Evolutionary conservation across 768 basidiomycete genomes (phyloP), one percentile per base, ranked within the genome.

Genomic region (Kwoniella mangroviensis): DNA sequence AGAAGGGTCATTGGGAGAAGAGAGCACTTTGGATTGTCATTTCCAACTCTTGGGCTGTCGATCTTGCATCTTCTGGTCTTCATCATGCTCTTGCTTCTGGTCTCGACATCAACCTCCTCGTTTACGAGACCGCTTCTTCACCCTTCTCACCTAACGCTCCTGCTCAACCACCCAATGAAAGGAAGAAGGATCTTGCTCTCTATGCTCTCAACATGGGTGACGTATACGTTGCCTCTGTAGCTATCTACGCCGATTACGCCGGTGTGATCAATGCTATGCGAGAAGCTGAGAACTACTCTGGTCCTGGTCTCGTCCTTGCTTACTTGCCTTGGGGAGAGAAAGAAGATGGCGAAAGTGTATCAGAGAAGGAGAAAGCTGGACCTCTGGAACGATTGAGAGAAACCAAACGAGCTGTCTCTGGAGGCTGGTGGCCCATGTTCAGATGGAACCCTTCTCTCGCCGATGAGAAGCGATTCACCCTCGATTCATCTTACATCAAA

Each of bases 141-240:
- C 89, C 93, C 2, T 84, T 89, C 43, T 90, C 93, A 64, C 89
- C 90, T 78, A 72, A 72, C 56, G 75, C 75, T 40, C 70, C 74
- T 11, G 63, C 73, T 55, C 72, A 77, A 58, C 64, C 70, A 17
- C 52, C 67, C 34, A 86, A 87, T 71, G 89, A 92, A 69, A 87
- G 94, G 67, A 98, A 98, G 85, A 95, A 94, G 79, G 97, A 99
- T 83, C 91, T 95, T 61, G 97, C 96, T 2, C 86, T 99, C 60
- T 99, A 99, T 79, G 97, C 96, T 26, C 94, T 98, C 91, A 98
- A 97, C 85, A 91, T 97, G 82, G 96, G 96, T 12, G 91, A 94
- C 79, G 93, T 94, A 69, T 99, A 92, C 81, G 97, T 97, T 65
- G 94, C 95, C 10, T 94, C 92, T 77, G 88, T 96, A 43, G 97